Evolutionary conservation across 2,329 filamentous ascomycete species (phyloP).

Genomic region (Endoconidiophora laricicola): DNA sequence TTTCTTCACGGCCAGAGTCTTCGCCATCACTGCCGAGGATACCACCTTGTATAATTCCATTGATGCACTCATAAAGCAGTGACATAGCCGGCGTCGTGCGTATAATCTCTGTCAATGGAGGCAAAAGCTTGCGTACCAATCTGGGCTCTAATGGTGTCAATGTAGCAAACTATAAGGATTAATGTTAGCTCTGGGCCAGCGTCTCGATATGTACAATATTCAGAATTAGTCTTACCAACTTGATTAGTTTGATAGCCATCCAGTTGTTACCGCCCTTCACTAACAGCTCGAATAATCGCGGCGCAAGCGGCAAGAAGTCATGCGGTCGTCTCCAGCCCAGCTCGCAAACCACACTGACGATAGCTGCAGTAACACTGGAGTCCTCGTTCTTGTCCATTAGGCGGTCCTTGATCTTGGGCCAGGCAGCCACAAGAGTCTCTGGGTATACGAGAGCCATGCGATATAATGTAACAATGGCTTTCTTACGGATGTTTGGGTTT

Average conservation of each 20-base stretch:
- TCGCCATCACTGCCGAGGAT: slow-evolving; percentile 74
- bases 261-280: slow-evolving; percentile 93
- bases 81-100: slow-evolving; percentile 95
- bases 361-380: slow-evolving; percentile 82
- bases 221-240: slow-evolving; percentile 46
- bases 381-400: slow-evolving; percentile 83
- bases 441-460: slow-evolving; percentile 90
- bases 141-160: slow-evolving; percentile 84
- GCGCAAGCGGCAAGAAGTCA: slow-evolving; percentile 84
- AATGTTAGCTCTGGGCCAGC: too few relatives aligned
- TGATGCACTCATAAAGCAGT: slow-evolving; percentile 95
- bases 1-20: slow-evolving; percentile 69
- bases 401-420: slow-evolving; percentile 94
- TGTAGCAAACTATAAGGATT: slow-evolving; percentile 58
- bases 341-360: slow-evolving; percentile 94
- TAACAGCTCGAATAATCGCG: slow-evolving; percentile 77
- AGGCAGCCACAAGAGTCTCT: slow-evolving; percentile 77
- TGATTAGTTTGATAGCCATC: slow-evolving; percentile 99
- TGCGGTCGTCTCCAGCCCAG: slow-evolving; percentile 84
- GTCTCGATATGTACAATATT: background rate
- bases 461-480: slow-evolving; percentile 89
- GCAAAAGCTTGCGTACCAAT: slow-evolving; percentile 76
- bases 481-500: slow-evolving; percentile 74
- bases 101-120: slow-evolving; percentile 82
- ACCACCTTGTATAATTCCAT: slow-evolving; percentile 91